These are phyloP conservation scores for Chaetomiaceae sp. DNA, from an alignment of 2,329 filamentous ascomycete genomes.

Conservation along the genomic window DNA sequence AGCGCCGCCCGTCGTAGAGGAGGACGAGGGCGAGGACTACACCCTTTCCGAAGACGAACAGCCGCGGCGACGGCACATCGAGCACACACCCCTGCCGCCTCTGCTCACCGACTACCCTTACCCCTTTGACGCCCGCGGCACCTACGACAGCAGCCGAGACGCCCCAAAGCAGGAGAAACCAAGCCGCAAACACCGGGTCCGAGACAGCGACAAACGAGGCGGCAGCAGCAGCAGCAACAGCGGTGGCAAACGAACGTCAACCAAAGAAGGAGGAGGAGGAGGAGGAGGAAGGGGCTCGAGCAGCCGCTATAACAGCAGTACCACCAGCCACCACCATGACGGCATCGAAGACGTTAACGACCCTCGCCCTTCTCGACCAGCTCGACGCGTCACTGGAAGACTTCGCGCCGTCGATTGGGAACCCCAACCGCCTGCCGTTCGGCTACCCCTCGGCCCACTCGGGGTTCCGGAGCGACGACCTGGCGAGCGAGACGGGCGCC, in stretches of 20 bases:
- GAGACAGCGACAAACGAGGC: slow-evolving; percentile 8
- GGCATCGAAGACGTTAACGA: slow-evolving; percentile 25
- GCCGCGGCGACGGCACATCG: slow-evolving; percentile 15
- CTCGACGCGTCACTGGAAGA: slow-evolving; percentile 51
- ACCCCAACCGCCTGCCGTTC: slow-evolving; percentile 32
- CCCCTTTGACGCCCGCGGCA: slow-evolving; percentile 19
- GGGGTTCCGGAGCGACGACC: slow-evolving; percentile 40
- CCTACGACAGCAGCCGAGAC: not conserved
- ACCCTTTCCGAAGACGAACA: slow-evolving; percentile 13
- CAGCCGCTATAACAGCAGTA: slow-evolving; percentile 1
- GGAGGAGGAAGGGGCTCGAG: slow-evolving; percentile 7
- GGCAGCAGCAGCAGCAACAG: slow-evolving; percentile 16
- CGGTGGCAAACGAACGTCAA: slow-evolving; percentile 10
- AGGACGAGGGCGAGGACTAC: slow-evolving; percentile 20
- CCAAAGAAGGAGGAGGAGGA: slow-evolving; percentile 8
- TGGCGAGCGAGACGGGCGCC: slow-evolving; percentile 36
- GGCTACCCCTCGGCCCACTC: slow-evolving; percentile 41
- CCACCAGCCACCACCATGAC: slow-evolving; percentile 19
- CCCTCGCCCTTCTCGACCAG: slow-evolving; percentile 27
- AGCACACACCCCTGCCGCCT: slow-evolving; percentile 23
- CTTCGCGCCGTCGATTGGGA: slow-evolving; percentile 45
- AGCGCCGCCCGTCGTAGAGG: slow-evolving; percentile 7
- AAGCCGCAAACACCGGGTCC: slow-evolving; percentile 8
- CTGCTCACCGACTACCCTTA: slow-evolving; percentile 19
- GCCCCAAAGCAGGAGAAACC: slow-evolving; percentile 7